These are phyloP conservation scores for Claviceps digitariae DNA, from an alignment of 2,329 filamentous ascomycete genomes.

Conservation along the genomic window DNA sequence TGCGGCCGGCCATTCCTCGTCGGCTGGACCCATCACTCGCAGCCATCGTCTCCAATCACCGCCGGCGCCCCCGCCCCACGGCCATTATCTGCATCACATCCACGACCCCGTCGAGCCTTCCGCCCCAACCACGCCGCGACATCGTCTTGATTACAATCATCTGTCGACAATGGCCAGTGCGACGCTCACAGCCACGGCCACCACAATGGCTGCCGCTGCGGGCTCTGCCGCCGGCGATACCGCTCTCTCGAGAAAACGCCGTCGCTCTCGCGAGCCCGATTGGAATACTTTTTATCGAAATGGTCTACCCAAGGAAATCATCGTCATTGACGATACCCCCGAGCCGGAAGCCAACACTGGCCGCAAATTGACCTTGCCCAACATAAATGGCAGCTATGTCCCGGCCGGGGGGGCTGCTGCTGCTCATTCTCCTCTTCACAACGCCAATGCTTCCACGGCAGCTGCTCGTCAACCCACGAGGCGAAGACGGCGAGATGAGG, in stretches of 20 bases:
- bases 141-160: constrained; percentile 9
- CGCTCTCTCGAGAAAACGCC: constrained; percentile 32
- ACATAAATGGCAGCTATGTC: constrained; percentile 15
- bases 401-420: constrained; percentile 13
- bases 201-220: constrained; percentile 8
- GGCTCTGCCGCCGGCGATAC: constrained; percentile 17
- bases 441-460: constrained; percentile 6
- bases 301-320: constrained; percentile 71
- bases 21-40: constrained; percentile 19
- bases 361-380: constrained; percentile 20
- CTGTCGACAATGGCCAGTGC: constrained; percentile 11
- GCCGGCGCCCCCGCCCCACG: constrained; percentile 19
- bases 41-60: constrained; percentile 15
- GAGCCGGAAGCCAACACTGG: constrained; percentile 34
- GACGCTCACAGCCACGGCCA: constrained; percentile 1
- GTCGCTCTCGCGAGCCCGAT: constrained; percentile 52
- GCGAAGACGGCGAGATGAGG: constrained; percentile 54
- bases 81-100: constrained; percentile 8
- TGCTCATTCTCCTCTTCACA: constrained; percentile 6
- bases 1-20: constrained; percentile 17
- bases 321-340: constrained; percentile 68
- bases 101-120: constrained; percentile 11
- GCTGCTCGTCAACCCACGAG: constrained; percentile 47
- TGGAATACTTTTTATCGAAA: constrained; percentile 76
- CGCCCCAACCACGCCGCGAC: constrained; percentile 9